Evolutionary conservation across 78 protist species (phyloP).

Genomic region (Protostelium mycophagum): DNA sequence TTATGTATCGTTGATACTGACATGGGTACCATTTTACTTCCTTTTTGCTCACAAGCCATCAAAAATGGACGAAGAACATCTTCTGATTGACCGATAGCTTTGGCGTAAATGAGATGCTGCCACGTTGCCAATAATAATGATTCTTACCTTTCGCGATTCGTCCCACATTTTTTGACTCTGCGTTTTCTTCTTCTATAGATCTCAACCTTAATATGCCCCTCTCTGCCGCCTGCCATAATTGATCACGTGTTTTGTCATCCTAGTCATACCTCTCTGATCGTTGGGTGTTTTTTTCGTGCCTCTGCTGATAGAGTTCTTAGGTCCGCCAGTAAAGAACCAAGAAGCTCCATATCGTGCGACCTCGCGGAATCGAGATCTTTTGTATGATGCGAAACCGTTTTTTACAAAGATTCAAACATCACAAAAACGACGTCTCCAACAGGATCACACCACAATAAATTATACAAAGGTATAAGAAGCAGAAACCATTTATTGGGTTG

Average conservation of each 20-base stretch:
- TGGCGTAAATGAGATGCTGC: neutral
- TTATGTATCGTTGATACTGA: slow-evolving; percentile 46
- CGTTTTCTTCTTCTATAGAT: slow-evolving; percentile 40
- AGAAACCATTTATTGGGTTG: no score
- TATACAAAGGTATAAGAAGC: no score
- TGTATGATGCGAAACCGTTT: no score
- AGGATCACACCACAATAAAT: no score
- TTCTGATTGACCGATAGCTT: slow-evolving; percentile 19
- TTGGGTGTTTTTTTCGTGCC: slow-evolving; percentile 29
- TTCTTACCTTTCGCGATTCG: neutral
- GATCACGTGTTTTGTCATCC: neutral
- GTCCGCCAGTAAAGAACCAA: slow-evolving; percentile 31
- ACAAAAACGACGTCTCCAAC: no score
- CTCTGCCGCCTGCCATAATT: slow-evolving; percentile 17
- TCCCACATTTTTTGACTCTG: neutral
- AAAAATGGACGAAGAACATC: slow-evolving; percentile 54
- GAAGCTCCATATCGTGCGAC: slow-evolving; percentile 1
- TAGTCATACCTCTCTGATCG: slow-evolving; percentile 41
- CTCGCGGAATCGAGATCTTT: no score
- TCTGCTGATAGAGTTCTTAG: slow-evolving; percentile 50
- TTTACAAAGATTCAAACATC: no score
- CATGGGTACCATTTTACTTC: slow-evolving; percentile 43
- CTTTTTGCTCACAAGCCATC: slow-evolving; percentile 52
- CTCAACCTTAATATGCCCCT: slow-evolving; percentile 41
- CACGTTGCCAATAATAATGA: neutral